Evolutionary conservation across 768 basidiomycete species (phyloP), one percentile per base, ranked within the genome.

Genomic region (Macrolepiota dolichaula): DNA sequence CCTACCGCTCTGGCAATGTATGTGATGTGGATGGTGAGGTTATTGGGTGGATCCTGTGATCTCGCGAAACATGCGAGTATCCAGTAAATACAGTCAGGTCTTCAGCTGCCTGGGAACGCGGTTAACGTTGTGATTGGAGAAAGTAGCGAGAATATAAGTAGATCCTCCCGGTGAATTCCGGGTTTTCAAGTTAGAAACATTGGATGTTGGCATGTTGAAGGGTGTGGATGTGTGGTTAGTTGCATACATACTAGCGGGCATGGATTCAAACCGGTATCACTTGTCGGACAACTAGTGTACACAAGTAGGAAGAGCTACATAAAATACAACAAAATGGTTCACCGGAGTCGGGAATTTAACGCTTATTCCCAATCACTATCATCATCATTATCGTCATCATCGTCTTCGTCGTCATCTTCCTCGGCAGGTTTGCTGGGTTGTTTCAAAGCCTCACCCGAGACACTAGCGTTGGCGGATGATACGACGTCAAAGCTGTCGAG

Each of bases 401-500:
- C 53, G 1, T 38, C 36, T 0, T 55, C 59, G 11, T 73, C 80
- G 6, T 79, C 80, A 0, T 56, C 42, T 6, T 53, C 47, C 25
- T 54, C 71, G 3, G 63, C 66, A n/a, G 40, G 36, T 56, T 64
- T 69, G 62, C 66, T 68, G 19, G 63, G 57, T 36, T 65, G 66
- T 24, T 57, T 69, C 60, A 74, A 77, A 15, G 64, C 62, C 60
- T 74, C 76, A 51, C 73, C 79, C 29, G 72, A 74, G 27, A 76
- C 78, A 59, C 83, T 82, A 2, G 72, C 79, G 67, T 80, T 82
- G 25, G 78, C 79, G 37, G 83, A 81, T 25, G 83, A 85, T 27
- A 91, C 81, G 5, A 89, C 77, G 68, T 89, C 88, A 68, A 85
- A 90, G 62, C 87, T 86, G 13, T 79, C 87, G 56, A 87, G 86